Percentiles rank a stretch among this genome's conserved stretches.
These are phyloP conservation scores for Myriosclerotinia duriaeana DNA, from an alignment of 2,329 filamentous ascomycete species.

Conservation along the genomic window DNA sequence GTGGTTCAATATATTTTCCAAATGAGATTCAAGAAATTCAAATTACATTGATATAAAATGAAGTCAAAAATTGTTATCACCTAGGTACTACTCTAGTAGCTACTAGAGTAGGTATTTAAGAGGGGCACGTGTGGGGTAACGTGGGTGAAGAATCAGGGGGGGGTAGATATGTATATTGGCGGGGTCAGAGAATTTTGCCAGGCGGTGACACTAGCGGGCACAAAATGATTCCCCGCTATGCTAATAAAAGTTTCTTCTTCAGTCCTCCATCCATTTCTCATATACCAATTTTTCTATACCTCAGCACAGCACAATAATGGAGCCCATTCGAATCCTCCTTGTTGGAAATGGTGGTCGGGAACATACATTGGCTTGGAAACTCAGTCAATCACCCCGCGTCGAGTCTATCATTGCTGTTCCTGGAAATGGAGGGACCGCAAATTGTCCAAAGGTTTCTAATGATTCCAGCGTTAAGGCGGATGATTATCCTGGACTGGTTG, in stretches of 20 bases:
- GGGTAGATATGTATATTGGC: background rate
- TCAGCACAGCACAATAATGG: slow-evolving; percentile 28
- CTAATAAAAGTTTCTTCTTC: slow-evolving; percentile 14
- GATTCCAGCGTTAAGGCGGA: slow-evolving; percentile 63
- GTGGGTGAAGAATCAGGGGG: background rate
- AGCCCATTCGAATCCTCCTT: slow-evolving; percentile 64
- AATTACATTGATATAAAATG: no score
- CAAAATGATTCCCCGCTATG: slow-evolving; percentile 7
- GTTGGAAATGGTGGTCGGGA: slow-evolving; percentile 94
- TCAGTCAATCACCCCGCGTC: slow-evolving; percentile 77
- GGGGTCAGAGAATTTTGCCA: slow-evolving; percentile 15
- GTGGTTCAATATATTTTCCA: no score
- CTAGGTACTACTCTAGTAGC: no score
- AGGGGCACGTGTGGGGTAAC: background rate
- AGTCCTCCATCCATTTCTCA: background rate
- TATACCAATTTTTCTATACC: background rate
- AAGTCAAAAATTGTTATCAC: no score
- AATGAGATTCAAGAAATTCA: no score
- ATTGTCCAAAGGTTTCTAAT: slow-evolving; percentile 70
- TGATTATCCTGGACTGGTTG: slow-evolving; percentile 73
- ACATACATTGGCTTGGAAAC: slow-evolving; percentile 92
- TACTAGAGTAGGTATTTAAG: no score
- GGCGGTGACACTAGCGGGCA: slow-evolving; percentile 20
- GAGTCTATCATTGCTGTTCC: slow-evolving; percentile 70
- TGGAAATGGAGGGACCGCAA: slow-evolving; percentile 85